These are phyloP conservation scores for Neurospora pannonica DNA, from an alignment of 495 filamentous ascomycete genomes.

Conservation along the genomic window DNA sequence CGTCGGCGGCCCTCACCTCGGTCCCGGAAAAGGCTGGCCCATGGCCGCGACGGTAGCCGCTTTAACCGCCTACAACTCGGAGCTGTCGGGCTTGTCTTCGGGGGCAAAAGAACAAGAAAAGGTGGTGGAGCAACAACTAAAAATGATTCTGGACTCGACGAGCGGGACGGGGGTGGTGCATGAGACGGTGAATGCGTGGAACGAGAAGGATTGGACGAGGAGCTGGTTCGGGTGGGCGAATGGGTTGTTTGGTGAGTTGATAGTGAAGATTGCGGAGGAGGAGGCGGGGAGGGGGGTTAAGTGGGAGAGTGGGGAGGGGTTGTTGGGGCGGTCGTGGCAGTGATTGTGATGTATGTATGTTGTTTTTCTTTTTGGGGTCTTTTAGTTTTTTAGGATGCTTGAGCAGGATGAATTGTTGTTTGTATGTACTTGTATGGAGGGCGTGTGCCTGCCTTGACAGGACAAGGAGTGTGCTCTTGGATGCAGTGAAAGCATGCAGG, in stretches of 20 bases:
- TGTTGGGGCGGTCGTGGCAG: slow-evolving; percentile 23
- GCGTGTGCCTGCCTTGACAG: background rate
- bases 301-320: slow-evolving; percentile 6
- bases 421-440: background rate
- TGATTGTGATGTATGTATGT: background rate
- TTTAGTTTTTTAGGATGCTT: background rate
- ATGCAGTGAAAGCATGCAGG: background rate
- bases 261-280: slow-evolving; percentile 33
- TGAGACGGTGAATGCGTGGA: slow-evolving; percentile 49
- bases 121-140: slow-evolving; percentile 18
- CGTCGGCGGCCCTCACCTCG: slow-evolving; percentile 49
- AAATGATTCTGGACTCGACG: slow-evolving; percentile 42
- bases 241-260: slow-evolving; percentile 56
- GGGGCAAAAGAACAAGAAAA: slow-evolving; percentile 22
- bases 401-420: background rate
- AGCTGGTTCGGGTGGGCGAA: slow-evolving; percentile 66
- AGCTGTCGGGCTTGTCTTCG: slow-evolving; percentile 36
- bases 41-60: slow-evolving; percentile 45
- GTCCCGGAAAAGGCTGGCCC: slow-evolving; percentile 50
- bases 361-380: background rate
- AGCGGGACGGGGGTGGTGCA: slow-evolving; percentile 49
- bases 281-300: slow-evolving; percentile 15
- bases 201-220: slow-evolving; percentile 45
- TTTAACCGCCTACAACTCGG: slow-evolving; percentile 30
- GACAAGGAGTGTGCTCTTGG: background rate